phyloP scores from a whole-genome alignment of 108 stramenopile genomes.

The Pinguiococcus pyrenoidosus region DNA sequence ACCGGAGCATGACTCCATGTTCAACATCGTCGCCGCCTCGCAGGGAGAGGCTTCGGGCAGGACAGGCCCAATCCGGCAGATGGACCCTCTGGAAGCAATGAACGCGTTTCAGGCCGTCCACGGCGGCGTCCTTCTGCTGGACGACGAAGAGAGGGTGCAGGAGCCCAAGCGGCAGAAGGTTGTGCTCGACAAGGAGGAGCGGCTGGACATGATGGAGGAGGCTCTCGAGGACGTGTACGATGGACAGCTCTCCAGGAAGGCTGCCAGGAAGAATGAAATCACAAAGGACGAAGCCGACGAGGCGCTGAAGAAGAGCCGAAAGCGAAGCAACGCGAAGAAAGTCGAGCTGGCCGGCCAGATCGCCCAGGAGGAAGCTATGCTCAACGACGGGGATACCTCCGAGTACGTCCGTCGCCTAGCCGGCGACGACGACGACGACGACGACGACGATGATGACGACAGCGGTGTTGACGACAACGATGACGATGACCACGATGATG shows the following conservation, averaged over 20 bases:
- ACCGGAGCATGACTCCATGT: slow-evolving; percentile 21
- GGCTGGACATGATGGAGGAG: no score
- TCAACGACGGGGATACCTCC: slow-evolving; percentile 41
- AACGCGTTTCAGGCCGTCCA: no score
- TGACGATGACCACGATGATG: slow-evolving; percentile 2
- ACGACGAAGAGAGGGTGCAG: slow-evolving; percentile 16
- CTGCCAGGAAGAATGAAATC: no score
- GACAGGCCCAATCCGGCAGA: no score
- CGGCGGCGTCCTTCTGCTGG: slow-evolving; percentile 10
- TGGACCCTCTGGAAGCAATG: no score
- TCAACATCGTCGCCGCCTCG: slow-evolving; percentile 8
- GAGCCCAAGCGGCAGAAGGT: no score
- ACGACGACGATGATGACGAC: slow-evolving; percentile 9
- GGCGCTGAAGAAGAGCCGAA: slow-evolving; percentile 59
- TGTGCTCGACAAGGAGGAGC: no score
- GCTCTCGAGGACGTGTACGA: slow-evolving; percentile 58
- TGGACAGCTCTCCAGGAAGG: no score
- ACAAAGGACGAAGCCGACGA: slow-evolving; percentile 59
- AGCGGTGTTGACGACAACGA: background rate
- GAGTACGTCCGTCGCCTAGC: no score
- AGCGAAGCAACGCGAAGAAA: slow-evolving; percentile 30
- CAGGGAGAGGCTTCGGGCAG: no score
- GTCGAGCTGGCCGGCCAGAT: slow-evolving; percentile 11
- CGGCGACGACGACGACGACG: slow-evolving; percentile 29
- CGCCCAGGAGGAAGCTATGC: slow-evolving; percentile 57